Conservation (phyloP, 2,329 filamentous ascomycete species). For the Huntiella moniliformis region DNA sequence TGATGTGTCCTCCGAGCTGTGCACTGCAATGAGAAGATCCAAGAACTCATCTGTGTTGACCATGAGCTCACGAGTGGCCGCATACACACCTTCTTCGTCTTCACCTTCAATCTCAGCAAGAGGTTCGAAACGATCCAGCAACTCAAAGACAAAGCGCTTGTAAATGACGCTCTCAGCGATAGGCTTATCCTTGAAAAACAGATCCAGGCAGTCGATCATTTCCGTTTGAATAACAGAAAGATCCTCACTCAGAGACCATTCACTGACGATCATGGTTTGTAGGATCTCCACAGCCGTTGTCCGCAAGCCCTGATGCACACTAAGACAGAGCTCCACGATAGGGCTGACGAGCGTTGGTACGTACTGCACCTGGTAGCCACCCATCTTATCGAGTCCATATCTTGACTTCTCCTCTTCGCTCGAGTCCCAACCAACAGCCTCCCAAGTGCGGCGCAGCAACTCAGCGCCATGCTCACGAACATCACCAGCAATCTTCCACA, state of each 20-base stretch:
- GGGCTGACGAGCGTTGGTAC: conserved; percentile 80
- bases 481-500: conserved; percentile 98
- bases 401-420: conserved; percentile 56
- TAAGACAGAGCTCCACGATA: conserved; percentile 84
- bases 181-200: conserved; percentile 73
- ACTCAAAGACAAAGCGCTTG: conserved; percentile 77
- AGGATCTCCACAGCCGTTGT: conserved; percentile 82
- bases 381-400: conserved; percentile 68
- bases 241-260: conserved; percentile 92
- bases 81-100: conserved; percentile 45
- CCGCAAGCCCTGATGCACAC: conserved; percentile 79
- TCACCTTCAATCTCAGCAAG: conserved; percentile 41
- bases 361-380: conserved; percentile 96
- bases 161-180: conserved; percentile 78
- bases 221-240: conserved; percentile 82
- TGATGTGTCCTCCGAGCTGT: conserved; percentile 52
- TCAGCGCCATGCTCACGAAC: conserved; percentile 83
- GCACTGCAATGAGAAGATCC: conserved; percentile 75
- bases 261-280: conserved; percentile 95
- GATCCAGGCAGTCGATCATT: conserved; percentile 85
- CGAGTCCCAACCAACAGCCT: conserved; percentile 92
- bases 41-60: conserved; percentile 76
- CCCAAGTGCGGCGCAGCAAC: conserved; percentile 70
- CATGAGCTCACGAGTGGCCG: conserved; percentile 60
- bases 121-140: conserved; percentile 62